Evolutionary conservation across 768 basidiomycete genomes (phyloP).

Genomic region (Lactifluus volemus): DNA sequence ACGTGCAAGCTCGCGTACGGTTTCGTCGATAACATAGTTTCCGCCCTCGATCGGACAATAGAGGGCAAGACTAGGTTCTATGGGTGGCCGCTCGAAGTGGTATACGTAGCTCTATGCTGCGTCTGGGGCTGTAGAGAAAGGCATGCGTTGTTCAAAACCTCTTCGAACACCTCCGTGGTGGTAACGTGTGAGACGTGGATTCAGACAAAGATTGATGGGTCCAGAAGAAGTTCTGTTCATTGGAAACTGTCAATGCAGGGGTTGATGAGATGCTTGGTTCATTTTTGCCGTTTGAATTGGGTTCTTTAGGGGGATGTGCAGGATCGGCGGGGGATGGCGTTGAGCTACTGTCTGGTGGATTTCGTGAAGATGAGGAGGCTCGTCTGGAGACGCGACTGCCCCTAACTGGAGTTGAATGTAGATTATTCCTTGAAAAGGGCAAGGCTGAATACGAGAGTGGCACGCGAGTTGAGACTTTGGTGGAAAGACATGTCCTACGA

Average conservation of each 20-base stretch:
- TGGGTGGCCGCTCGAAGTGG: conserved; percentile 43
- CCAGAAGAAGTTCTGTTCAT: conserved; percentile 55
- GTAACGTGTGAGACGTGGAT: conserved; percentile 34
- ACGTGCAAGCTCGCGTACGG: conserved; percentile 69
- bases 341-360: conserved; percentile 9
- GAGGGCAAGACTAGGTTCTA: conserved; percentile 77
- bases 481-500: conserved; percentile 28
- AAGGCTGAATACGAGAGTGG: conserved; percentile 25
- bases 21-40: conserved; percentile 71
- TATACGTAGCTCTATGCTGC: conserved; percentile 62
- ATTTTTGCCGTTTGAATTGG: conserved; percentile 17
- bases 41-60: conserved; percentile 89
- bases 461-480: conserved; percentile 25
- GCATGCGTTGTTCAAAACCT: conserved; percentile 65
- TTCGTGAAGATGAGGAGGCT: conserved; percentile 29
- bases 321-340: conserved; percentile 11
- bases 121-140: conserved; percentile 76
- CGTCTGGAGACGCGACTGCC: conserved; percentile 24
- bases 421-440: conserved; percentile 28
- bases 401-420: conserved; percentile 12
- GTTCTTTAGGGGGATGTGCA: background rate
- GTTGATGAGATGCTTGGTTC: conserved; percentile 23
- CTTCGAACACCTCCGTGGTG: conserved; percentile 68
- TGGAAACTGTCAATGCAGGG: conserved; percentile 40
- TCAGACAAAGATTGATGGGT: conserved; percentile 34